Evolutionary conservation across 2,329 filamentous ascomycete species (phyloP), one percentile per base, ranked within the genome.

Genomic region (Aspergillus sp.): DNA sequence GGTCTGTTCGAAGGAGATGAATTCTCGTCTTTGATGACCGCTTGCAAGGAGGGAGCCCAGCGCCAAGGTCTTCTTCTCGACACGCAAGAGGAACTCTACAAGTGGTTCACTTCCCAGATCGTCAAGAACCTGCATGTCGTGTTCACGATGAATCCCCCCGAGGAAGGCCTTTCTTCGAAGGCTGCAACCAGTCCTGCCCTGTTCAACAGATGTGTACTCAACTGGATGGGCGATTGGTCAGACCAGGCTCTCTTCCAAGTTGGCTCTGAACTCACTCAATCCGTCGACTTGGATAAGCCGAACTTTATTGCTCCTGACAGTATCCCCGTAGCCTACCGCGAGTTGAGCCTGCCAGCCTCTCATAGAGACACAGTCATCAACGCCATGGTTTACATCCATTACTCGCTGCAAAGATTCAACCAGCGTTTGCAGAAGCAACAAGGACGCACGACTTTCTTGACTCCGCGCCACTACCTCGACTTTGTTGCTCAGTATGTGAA

Each of bases 221-320:
- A 99, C 80, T 99, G 95, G 95, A 97, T 99, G 75, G 95, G 95
- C 66, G 95, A 99, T 79, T 99, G 95, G 95, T 99, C 95, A 55
- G 95, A 99, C 76, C 95, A 99, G 80, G 96, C 95, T 39, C 85
- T 99, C 19, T 99, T 96, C 88, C 96, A 99, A 78, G 96, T 99
- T 64, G 93, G 91, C 23, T 92, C 91, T 64, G 95, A 99, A 77
- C 87, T 99, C 60, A 99, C 96, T 1, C 91, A 96, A 66, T 94
- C 92, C n/a, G 88, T 99, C 61, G 95, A 99, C 74, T 84, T 99
- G 57, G 95, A 99, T 74, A 89, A 92, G 64, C 83, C 91, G 55
- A 92, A 89, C 72, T 99, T 94, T 76, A 82, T 84, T 56, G 91
- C 93, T 4, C 94, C 94, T 2, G 92, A 98, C 69, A 95, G 89